A percentile compares a stretch with the other conserved stretches of the same genome.
Evolutionary conservation across 371 early-diverging fungal species (phyloP).

Genomic region (Chytridiales sp.): DNA sequence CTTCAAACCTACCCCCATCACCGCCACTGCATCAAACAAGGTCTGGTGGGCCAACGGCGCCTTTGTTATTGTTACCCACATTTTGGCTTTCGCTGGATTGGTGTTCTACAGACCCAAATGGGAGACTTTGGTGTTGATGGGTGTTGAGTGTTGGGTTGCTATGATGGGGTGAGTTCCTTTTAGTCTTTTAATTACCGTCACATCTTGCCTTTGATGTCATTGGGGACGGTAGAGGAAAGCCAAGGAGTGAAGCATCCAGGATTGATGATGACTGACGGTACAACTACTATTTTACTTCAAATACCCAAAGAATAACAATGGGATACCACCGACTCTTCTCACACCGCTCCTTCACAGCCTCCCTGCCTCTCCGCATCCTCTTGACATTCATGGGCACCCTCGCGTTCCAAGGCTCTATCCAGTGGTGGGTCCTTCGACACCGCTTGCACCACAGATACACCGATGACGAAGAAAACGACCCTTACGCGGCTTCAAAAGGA

Average conservation of each 20-base stretch:
- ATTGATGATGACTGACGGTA: too few species aligned
- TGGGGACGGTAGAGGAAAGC: neutral
- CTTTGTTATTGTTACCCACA: constrained; percentile 31
- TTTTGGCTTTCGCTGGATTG: constrained; percentile 26
- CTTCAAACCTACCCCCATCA: too few species aligned
- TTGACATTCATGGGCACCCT: constrained; percentile 37
- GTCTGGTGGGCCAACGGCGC: constrained; percentile 38
- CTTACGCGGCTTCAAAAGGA: constrained; percentile 37
- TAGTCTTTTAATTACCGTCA: neutral
- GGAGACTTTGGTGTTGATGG: constrained; percentile 24
- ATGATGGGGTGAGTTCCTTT: constrained; percentile 9
- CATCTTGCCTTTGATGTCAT: neutral
- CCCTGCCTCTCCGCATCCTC: constrained; percentile 17
- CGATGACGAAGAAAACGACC: constrained; percentile 39
- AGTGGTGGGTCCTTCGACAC: constrained; percentile 45
- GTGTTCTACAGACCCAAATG: constrained; percentile 30
- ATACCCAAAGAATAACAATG: constrained; percentile 35
- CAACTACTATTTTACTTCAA: neutral
- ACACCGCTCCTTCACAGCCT: constrained; percentile 39
- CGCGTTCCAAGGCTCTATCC: constrained; percentile 41
- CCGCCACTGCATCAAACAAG: too few species aligned
- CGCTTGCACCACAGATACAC: constrained; percentile 47
- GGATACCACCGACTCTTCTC: constrained; percentile 49
- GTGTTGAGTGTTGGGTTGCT: constrained; percentile 10
- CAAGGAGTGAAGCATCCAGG: too few species aligned